Conservation (phyloP, 2,329 filamentous ascomycete genomes). For the Zymoseptoria ardabiliae region DNA sequence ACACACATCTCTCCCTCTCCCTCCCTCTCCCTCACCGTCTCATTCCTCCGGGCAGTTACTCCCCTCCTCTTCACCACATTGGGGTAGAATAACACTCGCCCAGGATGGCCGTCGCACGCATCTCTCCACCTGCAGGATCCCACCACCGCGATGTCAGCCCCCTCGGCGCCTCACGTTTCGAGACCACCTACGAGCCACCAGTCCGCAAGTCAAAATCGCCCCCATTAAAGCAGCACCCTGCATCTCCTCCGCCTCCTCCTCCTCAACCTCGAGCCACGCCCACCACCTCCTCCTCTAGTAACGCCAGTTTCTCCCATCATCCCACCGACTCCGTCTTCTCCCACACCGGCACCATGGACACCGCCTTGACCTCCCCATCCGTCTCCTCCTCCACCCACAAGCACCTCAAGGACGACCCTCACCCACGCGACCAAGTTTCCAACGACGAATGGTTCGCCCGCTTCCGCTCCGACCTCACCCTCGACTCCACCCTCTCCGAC, state of each 20-base stretch:
- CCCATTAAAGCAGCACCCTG: not conserved
- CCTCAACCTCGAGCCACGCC: slow-evolving; percentile 7
- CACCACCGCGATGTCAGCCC: slow-evolving; percentile 19
- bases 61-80: not conserved
- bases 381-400: not conserved
- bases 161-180: slow-evolving; percentile 26
- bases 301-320: slow-evolving; percentile 5
- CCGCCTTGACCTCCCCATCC: slow-evolving; percentile 10
- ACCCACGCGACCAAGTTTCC: slow-evolving; percentile 1
- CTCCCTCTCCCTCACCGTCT: too few species aligned
- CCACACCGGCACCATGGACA: slow-evolving; percentile 11
- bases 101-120: not conserved
- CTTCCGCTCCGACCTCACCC: slow-evolving; percentile 26
- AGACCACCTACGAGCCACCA: slow-evolving; percentile 20
- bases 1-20: not conserved
- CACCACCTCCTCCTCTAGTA: slow-evolving; percentile 7
- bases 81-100: too few species aligned
- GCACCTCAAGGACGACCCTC: not conserved
- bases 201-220: slow-evolving; percentile 1
- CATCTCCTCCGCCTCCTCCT: slow-evolving; percentile 11
- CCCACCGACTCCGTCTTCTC: slow-evolving; percentile 12
- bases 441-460: slow-evolving; percentile 30
- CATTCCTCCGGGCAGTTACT: not conserved
- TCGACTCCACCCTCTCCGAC: slow-evolving; percentile 23
- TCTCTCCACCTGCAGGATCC: too few species aligned